Evolutionary conservation across 1,284 basidiomycete species (phyloP).

Genomic region (Malassezia yamatoensis): DNA sequence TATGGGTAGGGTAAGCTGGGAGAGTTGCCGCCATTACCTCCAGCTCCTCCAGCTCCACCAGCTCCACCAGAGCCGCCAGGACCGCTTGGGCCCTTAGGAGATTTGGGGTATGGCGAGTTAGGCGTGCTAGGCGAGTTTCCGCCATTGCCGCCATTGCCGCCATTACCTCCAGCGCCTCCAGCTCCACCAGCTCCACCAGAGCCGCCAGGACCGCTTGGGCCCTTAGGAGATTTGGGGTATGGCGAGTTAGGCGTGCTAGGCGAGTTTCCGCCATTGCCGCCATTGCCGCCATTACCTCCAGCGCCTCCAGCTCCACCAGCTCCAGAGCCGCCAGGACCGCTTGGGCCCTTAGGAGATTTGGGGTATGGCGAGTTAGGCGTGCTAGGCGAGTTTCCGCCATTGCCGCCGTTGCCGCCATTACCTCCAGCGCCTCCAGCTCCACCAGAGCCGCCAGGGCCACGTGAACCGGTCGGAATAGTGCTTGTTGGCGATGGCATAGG

Average conservation of each 20-base stretch:
- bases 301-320: background rate
- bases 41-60: background rate
- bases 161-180: background rate
- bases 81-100: background rate
- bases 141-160: slow-evolving; percentile 5
- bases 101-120: no score
- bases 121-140: background rate
- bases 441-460: background rate
- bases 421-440: background rate
- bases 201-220: background rate
- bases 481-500: no score
- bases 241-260: no score
- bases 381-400: slow-evolving; percentile 8
- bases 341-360: background rate
- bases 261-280: slow-evolving; percentile 3
- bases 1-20: background rate
- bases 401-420: background rate
- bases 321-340: background rate
- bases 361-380: no score
- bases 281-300: background rate
- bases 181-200: background rate
- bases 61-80: background rate
- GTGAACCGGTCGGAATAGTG: background rate
- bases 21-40: background rate
- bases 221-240: background rate